Evolutionary conservation across 139 green algal species (phyloP), one percentile per base, ranked within the genome.

Genomic region (Haematococcus lacustris): DNA sequence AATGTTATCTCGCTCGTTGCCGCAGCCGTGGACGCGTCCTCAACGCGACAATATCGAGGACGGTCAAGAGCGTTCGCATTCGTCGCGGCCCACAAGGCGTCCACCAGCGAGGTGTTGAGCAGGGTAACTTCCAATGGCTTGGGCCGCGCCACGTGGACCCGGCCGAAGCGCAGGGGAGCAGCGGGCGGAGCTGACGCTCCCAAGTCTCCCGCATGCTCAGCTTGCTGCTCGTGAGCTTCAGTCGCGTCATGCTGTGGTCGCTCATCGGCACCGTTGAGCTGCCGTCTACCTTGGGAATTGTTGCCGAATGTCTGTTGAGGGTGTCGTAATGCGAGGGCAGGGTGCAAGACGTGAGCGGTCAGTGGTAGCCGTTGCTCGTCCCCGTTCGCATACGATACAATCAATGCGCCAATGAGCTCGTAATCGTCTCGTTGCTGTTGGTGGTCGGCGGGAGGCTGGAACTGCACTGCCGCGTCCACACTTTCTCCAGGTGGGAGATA

Each of bases 61-160:
- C 34, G 13, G 17, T 53, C 64, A 33, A 30, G 25, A 41, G 41
- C 33, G n/a, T 64, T 26, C 21, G 13, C 68, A 25, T 62, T 35
- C 7, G 66, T 73, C 26, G 76, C 76, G n/a, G 68, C 41, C 78
- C 78, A 87, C 9, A 68, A 61, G 0, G 81, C 78, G 66, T 84
- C 81, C 34, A 86, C 81, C 6, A 70, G 65, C 1, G 81, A 82
- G 39, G 77, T 74, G 68, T 86, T 86, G 71, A 51, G 72, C 6
- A 86, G 71, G 9, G 60, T 73, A 33, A 86, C 64, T 1, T 73
- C 32, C 3, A 86, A 38, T 53, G 68, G 51, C 51, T 77, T 83
- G 38, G 80, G 77, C 3, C 61, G 39, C 32, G 76, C 68, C 70
- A 81, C 61, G 72, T 86, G 80, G 40, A 83, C 74, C 1, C 38